Evolutionary conservation across 2,329 filamentous ascomycete species (phyloP).

Genomic region (Ascochyta rabiei): DNA sequence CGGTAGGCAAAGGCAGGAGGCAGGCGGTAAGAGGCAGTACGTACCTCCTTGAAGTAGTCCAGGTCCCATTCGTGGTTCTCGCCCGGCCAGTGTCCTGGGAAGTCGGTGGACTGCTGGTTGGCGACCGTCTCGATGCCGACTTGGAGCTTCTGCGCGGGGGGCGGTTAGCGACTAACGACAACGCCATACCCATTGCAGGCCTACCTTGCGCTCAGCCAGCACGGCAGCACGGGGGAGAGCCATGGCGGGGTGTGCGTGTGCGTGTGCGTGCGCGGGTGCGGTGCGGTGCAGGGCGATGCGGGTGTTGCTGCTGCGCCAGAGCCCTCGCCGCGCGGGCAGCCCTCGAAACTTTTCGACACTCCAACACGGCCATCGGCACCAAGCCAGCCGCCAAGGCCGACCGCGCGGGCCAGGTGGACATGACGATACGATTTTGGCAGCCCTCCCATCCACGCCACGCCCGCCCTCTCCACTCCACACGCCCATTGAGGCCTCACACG

Average conservation of each 20-base stretch:
- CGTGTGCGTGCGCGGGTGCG: too few species aligned
- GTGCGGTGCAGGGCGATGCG: too few species aligned
- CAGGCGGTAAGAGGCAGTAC: slow-evolving; percentile 4
- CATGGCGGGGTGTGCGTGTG: slow-evolving; percentile 45
- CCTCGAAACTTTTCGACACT: slow-evolving; percentile 8
- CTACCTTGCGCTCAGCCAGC: slow-evolving; percentile 66
- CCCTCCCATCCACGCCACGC: slow-evolving; percentile 37
- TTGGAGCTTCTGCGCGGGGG: slow-evolving; percentile 73
- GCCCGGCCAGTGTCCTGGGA: slow-evolving; percentile 86
- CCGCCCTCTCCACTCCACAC: slow-evolving; percentile 39
- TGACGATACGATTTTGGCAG: slow-evolving; percentile 36
- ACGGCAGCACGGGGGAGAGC: slow-evolving; percentile 56
- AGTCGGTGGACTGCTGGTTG: slow-evolving; percentile 87
- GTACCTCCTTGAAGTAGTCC: slow-evolving; percentile 69
- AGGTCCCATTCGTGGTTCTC: slow-evolving; percentile 85
- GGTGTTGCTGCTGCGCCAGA: slow-evolving; percentile 5
- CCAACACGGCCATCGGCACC: neutral
- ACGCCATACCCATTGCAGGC: slow-evolving; percentile 27
- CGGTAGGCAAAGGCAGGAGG: neutral
- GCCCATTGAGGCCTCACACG: slow-evolving; percentile 44
- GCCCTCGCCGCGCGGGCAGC: slow-evolving; percentile 23
- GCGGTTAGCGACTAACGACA: slow-evolving; percentile 12
- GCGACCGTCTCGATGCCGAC: slow-evolving; percentile 91
- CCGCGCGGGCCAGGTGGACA: slow-evolving; percentile 35
- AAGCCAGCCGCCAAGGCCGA: slow-evolving; percentile 28